Conservation (phyloP, 768 basidiomycete genomes). For the Podaxis rugospora region DNA sequence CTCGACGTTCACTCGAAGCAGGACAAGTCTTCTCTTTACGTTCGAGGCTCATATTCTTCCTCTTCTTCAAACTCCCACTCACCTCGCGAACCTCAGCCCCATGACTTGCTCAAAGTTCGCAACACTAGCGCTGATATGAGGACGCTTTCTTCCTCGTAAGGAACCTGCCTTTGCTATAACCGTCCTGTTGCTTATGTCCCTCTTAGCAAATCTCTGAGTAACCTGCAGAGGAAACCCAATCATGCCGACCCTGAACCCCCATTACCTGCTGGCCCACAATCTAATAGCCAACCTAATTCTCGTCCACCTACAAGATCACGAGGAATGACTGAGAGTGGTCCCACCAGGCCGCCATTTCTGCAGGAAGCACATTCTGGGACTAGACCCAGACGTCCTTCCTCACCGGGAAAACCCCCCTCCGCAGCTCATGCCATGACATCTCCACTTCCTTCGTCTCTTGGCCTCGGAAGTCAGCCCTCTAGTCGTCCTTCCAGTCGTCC, state of each 20-base stretch:
- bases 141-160: constrained; percentile 8
- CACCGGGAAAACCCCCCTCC: constrained; percentile 5
- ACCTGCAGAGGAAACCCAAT: constrained; percentile 1
- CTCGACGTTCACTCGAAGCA: constrained; percentile 39
- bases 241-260: constrained; percentile 20
- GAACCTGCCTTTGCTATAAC: not conserved
- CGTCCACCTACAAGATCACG: constrained; percentile 43
- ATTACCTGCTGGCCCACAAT: constrained; percentile 23
- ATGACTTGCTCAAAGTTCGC: not conserved
- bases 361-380: constrained; percentile 19
- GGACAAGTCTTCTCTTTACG: constrained; percentile 28
- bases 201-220: constrained; percentile 3
- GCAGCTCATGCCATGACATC: constrained; percentile 4
- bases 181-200: constrained; percentile 1
- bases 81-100: constrained; percentile 24
- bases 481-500: constrained; percentile 8
- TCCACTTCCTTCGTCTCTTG: constrained; percentile 5
- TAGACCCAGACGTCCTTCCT: constrained; percentile 4
- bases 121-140: not conserved
- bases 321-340: constrained; percentile 42
- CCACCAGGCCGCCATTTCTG: constrained; percentile 27
- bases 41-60: constrained; percentile 52
- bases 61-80: constrained; percentile 52
- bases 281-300: constrained; percentile 27
- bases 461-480: constrained; percentile 6